These are phyloP conservation scores for Marasmius oreades DNA, from an alignment of 1,284 basidiomycete species.

Conservation along the genomic window DNA sequence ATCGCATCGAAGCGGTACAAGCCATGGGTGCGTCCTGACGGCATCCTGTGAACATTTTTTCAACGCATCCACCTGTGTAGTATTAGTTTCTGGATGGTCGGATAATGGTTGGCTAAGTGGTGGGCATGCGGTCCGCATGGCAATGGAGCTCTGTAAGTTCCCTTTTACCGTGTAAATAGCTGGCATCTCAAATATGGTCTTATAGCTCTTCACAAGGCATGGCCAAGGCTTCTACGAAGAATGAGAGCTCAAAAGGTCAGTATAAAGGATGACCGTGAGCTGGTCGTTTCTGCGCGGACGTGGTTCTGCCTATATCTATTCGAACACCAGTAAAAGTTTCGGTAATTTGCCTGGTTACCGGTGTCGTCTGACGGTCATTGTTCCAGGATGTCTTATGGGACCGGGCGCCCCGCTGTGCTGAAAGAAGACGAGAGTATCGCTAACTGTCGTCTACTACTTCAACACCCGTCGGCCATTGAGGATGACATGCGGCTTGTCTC, in stretches of 20 bases:
- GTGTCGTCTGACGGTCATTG: background rate
- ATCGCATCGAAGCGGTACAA: conserved; percentile 81
- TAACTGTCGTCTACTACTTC: conserved; percentile 76
- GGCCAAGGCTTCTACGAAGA: conserved; percentile 74
- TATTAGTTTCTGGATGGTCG: conserved; percentile 86
- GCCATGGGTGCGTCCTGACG: conserved; percentile 70
- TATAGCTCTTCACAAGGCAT: conserved; percentile 83
- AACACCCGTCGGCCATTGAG: conserved; percentile 85
- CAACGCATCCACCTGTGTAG: conserved; percentile 32
- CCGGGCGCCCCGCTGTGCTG: conserved; percentile 86
- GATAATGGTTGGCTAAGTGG: conserved; percentile 91
- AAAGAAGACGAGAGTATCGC: conserved; percentile 89
- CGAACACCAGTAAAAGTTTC: conserved; percentile 77
- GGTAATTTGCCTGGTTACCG: conserved; percentile 25
- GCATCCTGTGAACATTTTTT: background rate
- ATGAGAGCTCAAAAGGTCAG: conserved; percentile 66
- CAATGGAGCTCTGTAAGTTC: conserved; percentile 77
- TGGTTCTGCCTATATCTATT: conserved; percentile 93
- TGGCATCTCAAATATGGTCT: conserved; percentile 1
- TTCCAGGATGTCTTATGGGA: conserved; percentile 83
- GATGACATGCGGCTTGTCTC: conserved; percentile 95
- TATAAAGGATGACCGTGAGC: conserved; percentile 65
- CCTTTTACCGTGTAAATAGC: background rate
- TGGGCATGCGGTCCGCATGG: conserved; percentile 91
- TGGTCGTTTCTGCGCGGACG: conserved; percentile 77